Percentiles rank a stretch among this genome's conserved stretches.
phyloP scores from a whole-genome alignment of 495 filamentous ascomycete species.

The Penicillium daleae region DNA sequence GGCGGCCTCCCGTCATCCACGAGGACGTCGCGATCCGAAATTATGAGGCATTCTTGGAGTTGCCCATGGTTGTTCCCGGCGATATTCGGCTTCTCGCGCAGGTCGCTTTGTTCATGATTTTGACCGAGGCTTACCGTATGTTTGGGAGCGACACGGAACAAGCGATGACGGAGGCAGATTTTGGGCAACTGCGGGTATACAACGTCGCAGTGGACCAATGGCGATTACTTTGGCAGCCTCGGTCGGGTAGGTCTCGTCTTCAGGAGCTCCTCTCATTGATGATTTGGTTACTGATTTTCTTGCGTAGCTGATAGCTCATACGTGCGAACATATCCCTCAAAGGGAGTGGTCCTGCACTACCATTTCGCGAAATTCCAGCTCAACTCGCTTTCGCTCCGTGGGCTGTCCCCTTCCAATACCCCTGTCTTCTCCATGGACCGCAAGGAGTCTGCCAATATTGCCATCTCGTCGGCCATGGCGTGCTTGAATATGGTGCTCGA shows the following conservation, averaged over 20 bases:
- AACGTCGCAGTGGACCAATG: slow-evolving; percentile 61
- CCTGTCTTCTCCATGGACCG: slow-evolving; percentile 58
- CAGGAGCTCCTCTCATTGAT: background rate
- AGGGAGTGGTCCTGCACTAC: slow-evolving; percentile 63
- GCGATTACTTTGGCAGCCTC: slow-evolving; percentile 59
- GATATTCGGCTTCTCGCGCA: slow-evolving; percentile 60
- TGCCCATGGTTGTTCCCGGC: slow-evolving; percentile 49
- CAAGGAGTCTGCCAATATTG: slow-evolving; percentile 58
- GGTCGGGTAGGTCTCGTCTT: slow-evolving; percentile 45
- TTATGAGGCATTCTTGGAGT: slow-evolving; percentile 55
- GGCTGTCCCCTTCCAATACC: slow-evolving; percentile 51
- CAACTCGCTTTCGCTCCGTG: slow-evolving; percentile 61
- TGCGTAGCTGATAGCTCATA: slow-evolving; percentile 51
- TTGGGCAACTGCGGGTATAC: slow-evolving; percentile 53
- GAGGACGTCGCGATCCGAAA: slow-evolving; percentile 56
- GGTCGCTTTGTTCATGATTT: slow-evolving; percentile 59
- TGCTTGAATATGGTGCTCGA: slow-evolving; percentile 60
- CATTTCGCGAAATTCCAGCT: slow-evolving; percentile 64
- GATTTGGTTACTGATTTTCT: background rate
- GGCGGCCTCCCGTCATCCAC: slow-evolving; percentile 57
- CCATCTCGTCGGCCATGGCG: slow-evolving; percentile 59
- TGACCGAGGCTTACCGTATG: slow-evolving; percentile 60
- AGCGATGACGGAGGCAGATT: slow-evolving; percentile 55
- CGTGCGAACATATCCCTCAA: slow-evolving; percentile 60
- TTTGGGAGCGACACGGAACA: slow-evolving; percentile 61